These are phyloP conservation scores for Ophiocordyceps unilateralis DNA, from an alignment of 2,329 filamentous ascomycete species.

Conservation along the genomic window DNA sequence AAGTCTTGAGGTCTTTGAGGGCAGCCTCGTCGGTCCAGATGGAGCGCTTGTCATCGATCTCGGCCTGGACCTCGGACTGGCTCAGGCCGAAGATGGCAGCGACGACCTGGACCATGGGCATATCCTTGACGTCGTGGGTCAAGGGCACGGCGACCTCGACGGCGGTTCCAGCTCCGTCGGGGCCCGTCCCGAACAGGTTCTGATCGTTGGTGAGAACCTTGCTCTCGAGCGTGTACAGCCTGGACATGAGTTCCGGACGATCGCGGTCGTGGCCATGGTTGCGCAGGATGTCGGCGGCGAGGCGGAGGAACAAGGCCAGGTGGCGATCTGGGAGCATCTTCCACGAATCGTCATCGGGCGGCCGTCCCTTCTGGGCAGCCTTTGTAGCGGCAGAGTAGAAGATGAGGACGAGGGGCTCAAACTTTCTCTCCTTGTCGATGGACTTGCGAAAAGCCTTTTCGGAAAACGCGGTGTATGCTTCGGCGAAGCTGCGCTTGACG, in stretches of 20 bases:
- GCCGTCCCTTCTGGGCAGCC: slow-evolving; percentile 57
- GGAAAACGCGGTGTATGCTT: slow-evolving; percentile 86
- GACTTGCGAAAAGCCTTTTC: slow-evolving; percentile 74
- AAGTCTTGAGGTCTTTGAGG: slow-evolving; percentile 78
- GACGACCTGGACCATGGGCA: slow-evolving; percentile 81
- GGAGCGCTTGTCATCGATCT: slow-evolving; percentile 67
- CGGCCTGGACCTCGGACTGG: slow-evolving; percentile 64
- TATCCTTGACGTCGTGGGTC: slow-evolving; percentile 89
- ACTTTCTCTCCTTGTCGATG: slow-evolving; percentile 83
- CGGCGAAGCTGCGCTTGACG: slow-evolving; percentile 86
- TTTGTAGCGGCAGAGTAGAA: slow-evolving; percentile 94
- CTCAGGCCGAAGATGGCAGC: slow-evolving; percentile 71
- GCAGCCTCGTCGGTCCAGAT: slow-evolving; percentile 87
- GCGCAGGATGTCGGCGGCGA: slow-evolving; percentile 64
- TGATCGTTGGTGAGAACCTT: slow-evolving; percentile 91
- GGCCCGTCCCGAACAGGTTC: slow-evolving; percentile 39
- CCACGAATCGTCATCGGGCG: slow-evolving; percentile 70
- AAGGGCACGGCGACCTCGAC: slow-evolving; percentile 71
- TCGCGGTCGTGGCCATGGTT: slow-evolving; percentile 76
- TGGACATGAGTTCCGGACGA: slow-evolving; percentile 64
- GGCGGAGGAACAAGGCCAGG: slow-evolving; percentile 80
- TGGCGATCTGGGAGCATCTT: slow-evolving; percentile 87
- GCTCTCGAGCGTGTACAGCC: slow-evolving; percentile 69
- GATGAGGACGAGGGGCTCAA: slow-evolving; percentile 85
- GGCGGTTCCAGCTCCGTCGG: slow-evolving; percentile 25